phyloP scores from a whole-genome alignment of 495 filamentous ascomycete genomes.

The Trichoderma gamsii region DNA sequence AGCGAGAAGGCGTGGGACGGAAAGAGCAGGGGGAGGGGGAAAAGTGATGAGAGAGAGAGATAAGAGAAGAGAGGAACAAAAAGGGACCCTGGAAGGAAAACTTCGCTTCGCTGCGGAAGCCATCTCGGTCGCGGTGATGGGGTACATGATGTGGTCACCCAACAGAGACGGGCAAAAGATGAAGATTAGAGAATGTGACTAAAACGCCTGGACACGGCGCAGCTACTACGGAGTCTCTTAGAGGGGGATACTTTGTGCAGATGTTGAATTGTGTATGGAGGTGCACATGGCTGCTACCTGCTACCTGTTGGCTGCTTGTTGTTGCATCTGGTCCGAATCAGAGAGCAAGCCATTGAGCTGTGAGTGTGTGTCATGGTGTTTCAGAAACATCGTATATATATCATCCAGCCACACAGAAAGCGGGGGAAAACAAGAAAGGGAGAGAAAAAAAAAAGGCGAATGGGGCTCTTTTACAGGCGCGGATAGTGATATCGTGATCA shows the following conservation, averaged over 20 bases:
- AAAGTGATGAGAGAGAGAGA: background rate
- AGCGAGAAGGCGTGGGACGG: background rate
- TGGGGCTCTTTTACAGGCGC: too few relatives aligned
- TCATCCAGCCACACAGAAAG: background rate
- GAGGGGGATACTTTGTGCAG: too few relatives aligned
- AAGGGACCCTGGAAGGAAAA: background rate
- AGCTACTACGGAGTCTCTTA: background rate
- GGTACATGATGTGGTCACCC: background rate
- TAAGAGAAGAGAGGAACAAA: background rate
- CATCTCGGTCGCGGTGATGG: background rate
- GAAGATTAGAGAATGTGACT: too few relatives aligned
- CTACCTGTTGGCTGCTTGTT: too few relatives aligned
- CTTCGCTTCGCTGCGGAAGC: slow-evolving; percentile 5
- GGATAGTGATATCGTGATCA: too few relatives aligned
- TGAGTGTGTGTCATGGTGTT: background rate
- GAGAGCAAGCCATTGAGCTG: background rate
- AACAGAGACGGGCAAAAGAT: background rate
- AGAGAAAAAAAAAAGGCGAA: background rate
- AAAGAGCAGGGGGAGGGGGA: background rate
- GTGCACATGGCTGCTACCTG: too few relatives aligned
- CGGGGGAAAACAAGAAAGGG: background rate
- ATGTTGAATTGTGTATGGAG: too few relatives aligned
- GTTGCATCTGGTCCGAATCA: background rate
- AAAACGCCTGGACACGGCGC: background rate
- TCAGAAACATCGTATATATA: background rate